These are phyloP conservation scores for Limnanthes douglasii DNA, from an alignment of 345 rosid genomes.

Conservation along the genomic window DNA sequence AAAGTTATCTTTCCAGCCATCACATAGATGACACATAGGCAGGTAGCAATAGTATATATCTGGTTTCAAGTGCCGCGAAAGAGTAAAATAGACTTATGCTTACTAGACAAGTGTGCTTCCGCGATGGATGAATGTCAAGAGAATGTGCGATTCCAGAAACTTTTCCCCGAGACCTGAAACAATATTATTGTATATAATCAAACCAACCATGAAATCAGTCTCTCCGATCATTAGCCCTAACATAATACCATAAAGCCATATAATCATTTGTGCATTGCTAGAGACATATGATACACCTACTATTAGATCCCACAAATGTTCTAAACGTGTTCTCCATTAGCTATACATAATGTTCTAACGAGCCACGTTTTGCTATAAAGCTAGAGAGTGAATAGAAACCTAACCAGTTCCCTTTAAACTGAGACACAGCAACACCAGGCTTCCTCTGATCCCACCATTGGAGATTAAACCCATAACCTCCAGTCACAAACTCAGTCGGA, in stretches of 20 bases:
- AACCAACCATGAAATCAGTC: background rate
- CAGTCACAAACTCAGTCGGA: conserved; percentile 69
- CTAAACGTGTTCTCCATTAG: too few species aligned
- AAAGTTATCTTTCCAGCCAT: too few species aligned
- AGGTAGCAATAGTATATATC: background rate
- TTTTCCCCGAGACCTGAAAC: conserved; percentile 50
- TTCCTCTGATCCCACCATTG: conserved; percentile 90
- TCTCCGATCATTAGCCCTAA: too few species aligned
- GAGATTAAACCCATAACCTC: conserved; percentile 69
- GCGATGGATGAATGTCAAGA: conserved; percentile 77
- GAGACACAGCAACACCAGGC: conserved; percentile 54
- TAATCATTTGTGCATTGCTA: too few species aligned
- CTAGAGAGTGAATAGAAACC: conserved; percentile 3
- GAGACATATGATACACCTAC: too few species aligned
- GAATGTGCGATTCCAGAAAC: conserved; percentile 68
- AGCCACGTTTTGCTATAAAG: too few species aligned
- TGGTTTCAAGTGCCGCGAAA: background rate
- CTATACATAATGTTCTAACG: background rate
- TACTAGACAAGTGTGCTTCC: conserved; percentile 87
- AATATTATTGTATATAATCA: conserved; percentile 1
- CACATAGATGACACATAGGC: background rate
- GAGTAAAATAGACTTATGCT: conserved; percentile 6
- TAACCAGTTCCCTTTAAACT: conserved; percentile 69
- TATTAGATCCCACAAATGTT: background rate
- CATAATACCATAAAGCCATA: too few species aligned